These are phyloP conservation scores for Rhododendron griersonianum DNA, from an alignment of 148 eudicot species.

Conservation along the genomic window DNA sequence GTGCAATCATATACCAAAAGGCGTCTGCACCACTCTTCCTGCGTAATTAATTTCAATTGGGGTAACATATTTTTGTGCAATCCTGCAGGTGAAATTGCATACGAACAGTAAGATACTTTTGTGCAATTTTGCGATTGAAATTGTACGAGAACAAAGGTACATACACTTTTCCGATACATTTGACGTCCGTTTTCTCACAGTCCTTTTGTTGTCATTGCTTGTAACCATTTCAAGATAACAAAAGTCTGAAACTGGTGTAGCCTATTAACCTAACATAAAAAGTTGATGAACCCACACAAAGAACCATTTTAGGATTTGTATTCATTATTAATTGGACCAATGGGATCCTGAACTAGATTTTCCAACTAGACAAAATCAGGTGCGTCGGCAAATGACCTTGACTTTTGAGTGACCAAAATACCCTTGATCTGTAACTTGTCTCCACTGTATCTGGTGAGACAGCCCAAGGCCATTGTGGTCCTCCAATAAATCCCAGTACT, in stretches of 20 bases:
- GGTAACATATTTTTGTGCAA: too few relatives aligned
- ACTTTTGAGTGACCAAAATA: constrained; percentile 2
- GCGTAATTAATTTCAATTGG: too few relatives aligned
- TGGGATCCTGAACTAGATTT: neutral
- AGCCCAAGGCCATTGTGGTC: neutral
- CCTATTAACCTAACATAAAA: neutral
- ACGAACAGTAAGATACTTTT: too few relatives aligned
- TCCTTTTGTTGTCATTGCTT: neutral
- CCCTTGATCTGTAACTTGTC: neutral
- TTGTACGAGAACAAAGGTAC: too few relatives aligned
- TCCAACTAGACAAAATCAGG: neutral
- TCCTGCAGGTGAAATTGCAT: too few relatives aligned
- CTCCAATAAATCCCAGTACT: neutral
- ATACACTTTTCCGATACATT: neutral
- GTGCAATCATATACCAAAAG: too few relatives aligned
- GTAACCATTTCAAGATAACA: neutral
- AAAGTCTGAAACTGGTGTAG: neutral
- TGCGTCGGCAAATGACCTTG: constrained; percentile 8
- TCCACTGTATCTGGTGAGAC: neutral
- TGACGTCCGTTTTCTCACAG: neutral
- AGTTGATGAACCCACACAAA: neutral
- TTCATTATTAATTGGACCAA: neutral
- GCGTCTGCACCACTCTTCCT: too few relatives aligned
- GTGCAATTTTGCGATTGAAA: too few relatives aligned
- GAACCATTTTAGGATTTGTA: neutral